These are phyloP conservation scores for Elasticomyces elasticus DNA, from an alignment of 495 filamentous ascomycete genomes.

Conservation along the genomic window DNA sequence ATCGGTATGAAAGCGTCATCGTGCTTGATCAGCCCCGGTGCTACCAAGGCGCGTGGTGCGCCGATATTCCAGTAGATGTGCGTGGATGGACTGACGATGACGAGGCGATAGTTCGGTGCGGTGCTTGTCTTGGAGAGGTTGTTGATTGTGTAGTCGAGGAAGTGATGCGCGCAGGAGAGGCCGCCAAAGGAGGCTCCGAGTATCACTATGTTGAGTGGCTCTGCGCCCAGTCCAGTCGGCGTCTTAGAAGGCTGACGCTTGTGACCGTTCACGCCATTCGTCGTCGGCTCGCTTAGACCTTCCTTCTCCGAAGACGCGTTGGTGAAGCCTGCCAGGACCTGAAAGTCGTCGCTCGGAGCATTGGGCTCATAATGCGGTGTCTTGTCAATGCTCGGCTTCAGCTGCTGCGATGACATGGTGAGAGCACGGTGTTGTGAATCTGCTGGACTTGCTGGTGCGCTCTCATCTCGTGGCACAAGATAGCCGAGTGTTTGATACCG, in stretches of 20 bases:
- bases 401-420: conserved; percentile 3
- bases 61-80: conserved; percentile 46
- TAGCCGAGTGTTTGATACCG: not conserved
- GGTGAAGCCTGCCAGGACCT: not conserved
- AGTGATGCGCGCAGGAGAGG: conserved; percentile 47
- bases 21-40: conserved; percentile 33
- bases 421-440: not conserved
- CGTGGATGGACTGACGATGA: conserved; percentile 45
- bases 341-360: not conserved
- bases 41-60: conserved; percentile 37
- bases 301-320: not conserved
- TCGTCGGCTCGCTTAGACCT: not conserved
- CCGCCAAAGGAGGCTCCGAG: conserved; percentile 56
- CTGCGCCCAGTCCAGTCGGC: conserved; percentile 9
- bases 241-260: not conserved
- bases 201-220: conserved; percentile 42
- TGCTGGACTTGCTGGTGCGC: not conserved
- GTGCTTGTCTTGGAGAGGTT: conserved; percentile 26
- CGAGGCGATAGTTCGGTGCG: conserved; percentile 37
- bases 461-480: not conserved
- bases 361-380: not conserved
- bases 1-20: conserved; percentile 43
- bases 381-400: not conserved
- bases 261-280: not conserved
- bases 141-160: conserved; percentile 40